Evolutionary conservation across 164 flowering plant species (phyloP).

Genomic region (Vitis riparia): DNA sequence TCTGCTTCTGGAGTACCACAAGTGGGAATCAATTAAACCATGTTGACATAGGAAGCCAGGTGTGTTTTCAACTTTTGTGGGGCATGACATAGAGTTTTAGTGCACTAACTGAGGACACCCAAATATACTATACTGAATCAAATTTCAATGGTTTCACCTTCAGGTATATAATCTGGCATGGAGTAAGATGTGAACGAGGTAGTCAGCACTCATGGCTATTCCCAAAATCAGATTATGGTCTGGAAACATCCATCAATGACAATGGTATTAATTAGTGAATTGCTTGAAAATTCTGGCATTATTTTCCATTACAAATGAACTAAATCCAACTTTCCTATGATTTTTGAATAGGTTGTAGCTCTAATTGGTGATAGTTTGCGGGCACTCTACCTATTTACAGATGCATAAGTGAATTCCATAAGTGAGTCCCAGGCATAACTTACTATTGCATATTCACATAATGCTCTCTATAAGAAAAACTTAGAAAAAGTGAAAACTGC

Average conservation of each 20-base stretch:
- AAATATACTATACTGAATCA: not conserved
- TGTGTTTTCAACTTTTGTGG: slow-evolving; percentile 6
- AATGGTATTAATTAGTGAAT: slow-evolving; percentile 47
- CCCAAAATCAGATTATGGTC: slow-evolving; percentile 97
- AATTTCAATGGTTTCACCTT: too few species aligned
- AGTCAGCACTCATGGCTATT: slow-evolving; percentile 97
- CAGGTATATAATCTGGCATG: slow-evolving; percentile 96
- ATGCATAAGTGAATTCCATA: too few species aligned
- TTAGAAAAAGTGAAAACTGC: not conserved
- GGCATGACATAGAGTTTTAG: not conserved
- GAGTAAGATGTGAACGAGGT: slow-evolving; percentile 96
- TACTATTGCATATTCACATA: too few species aligned
- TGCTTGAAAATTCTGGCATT: too few species aligned
- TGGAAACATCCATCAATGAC: slow-evolving; percentile 95
- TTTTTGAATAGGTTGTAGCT: slow-evolving; percentile 72
- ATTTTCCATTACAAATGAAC: too few species aligned
- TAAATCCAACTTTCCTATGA: too few species aligned
- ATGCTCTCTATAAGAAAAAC: too few species aligned
- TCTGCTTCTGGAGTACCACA: slow-evolving; percentile 96
- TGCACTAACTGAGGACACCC: too few species aligned
- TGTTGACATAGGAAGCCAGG: slow-evolving; percentile 98
- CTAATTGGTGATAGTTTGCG: slow-evolving; percentile 88
- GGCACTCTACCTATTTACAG: slow-evolving; percentile 57
- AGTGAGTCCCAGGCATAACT: too few species aligned
- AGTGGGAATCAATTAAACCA: slow-evolving; percentile 77